Evolutionary conservation across 2,329 filamentous ascomycete species (phyloP).

Genomic region (Monilinia fructicola): DNA sequence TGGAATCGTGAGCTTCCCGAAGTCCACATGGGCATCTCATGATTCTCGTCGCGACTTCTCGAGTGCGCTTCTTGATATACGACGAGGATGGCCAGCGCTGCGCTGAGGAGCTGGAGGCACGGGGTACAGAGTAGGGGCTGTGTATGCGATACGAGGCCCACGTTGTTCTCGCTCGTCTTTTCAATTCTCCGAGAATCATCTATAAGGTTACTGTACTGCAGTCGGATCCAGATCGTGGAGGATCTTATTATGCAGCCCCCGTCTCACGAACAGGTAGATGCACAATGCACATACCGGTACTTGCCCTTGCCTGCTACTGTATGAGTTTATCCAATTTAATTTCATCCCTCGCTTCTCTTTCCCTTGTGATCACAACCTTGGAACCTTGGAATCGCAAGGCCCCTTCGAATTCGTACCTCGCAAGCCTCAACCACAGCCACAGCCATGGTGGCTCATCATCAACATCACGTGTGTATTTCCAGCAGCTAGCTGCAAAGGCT

Average conservation of each 20-base stretch:
- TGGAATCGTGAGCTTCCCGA: neutral
- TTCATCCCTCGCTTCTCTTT: neutral
- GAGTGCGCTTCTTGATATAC: neutral
- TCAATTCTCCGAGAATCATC: neutral
- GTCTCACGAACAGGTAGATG: no score
- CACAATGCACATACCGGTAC: no score
- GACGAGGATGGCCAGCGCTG: neutral
- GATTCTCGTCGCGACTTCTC: neutral
- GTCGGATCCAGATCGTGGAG: neutral
- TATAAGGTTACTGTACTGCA: no score
- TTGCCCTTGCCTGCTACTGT: neutral
- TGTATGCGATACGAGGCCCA: neutral
- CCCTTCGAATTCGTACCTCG: no score
- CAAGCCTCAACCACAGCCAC: no score
- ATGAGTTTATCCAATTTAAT: neutral
- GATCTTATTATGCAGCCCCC: neutral
- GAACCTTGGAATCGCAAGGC: no score
- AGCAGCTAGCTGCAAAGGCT: neutral
- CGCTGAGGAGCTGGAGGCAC: neutral
- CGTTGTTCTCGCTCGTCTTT: neutral
- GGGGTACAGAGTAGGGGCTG: neutral
- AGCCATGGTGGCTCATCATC: no score
- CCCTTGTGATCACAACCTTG: no score
- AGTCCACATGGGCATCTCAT: neutral
- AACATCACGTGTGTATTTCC: fast-evolving